phyloP scores from a whole-genome alignment of 352 stramenopile genomes.

The Pythium phragmiticola region DNA sequence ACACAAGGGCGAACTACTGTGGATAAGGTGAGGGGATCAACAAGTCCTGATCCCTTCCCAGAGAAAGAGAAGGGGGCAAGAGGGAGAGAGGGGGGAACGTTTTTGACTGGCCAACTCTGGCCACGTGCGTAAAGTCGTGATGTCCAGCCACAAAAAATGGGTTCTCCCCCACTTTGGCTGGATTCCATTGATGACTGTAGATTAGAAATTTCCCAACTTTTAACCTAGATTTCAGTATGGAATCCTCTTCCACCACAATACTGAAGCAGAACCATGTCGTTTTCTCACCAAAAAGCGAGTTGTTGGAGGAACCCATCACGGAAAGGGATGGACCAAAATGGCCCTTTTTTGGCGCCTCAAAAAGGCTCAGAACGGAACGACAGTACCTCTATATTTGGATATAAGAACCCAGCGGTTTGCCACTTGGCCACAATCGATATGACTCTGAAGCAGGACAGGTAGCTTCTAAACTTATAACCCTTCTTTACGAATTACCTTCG shows the following conservation, averaged over 20 bases:
- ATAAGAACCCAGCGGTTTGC: neutral
- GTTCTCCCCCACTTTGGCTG: neutral
- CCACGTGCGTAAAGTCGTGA: too few relatives aligned
- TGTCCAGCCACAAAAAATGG: slow-evolving; percentile 3
- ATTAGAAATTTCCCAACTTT: too few relatives aligned
- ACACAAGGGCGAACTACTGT: too few relatives aligned
- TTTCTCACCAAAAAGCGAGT: slow-evolving; percentile 3
- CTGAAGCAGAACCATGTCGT: neutral
- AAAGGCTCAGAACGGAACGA: slow-evolving; percentile 21
- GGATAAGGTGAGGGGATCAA: too few relatives aligned
- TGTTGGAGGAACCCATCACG: neutral
- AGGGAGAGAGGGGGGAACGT: neutral
- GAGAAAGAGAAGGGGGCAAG: neutral
- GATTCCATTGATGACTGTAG: too few relatives aligned
- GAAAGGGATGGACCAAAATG: neutral
- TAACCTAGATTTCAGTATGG: too few relatives aligned
- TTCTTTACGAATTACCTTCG: neutral
- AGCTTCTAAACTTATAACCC: neutral
- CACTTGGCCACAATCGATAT: neutral
- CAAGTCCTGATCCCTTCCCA: neutral
- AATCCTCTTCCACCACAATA: too few relatives aligned
- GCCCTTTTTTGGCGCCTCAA: neutral
- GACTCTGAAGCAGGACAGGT: neutral
- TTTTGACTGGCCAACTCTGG: too few relatives aligned
- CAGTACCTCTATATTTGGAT: slow-evolving; percentile 6